Percentiles rank a stretch among this genome's conserved stretches.
Evolutionary conservation across 129 eudicot species (phyloP).

Genomic region (Flaveria linearis): DNA sequence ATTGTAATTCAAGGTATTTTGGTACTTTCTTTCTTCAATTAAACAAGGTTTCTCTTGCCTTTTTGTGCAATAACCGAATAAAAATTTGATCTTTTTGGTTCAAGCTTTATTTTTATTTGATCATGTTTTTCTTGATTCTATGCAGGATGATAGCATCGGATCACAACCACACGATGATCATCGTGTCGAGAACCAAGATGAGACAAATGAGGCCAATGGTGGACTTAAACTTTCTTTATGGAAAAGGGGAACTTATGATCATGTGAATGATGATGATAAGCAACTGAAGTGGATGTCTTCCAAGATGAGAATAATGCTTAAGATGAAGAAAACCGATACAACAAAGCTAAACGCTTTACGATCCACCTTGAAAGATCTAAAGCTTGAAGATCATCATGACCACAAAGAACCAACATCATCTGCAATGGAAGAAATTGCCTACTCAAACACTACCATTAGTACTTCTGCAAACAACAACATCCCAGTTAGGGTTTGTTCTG

Average conservation of each 20-base stretch:
- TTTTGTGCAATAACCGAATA: slow-evolving; percentile 12
- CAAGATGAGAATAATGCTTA: slow-evolving; percentile 66
- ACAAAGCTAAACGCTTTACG: slow-evolving; percentile 13
- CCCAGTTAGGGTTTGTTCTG: slow-evolving; percentile 82
- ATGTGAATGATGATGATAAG: slow-evolving; percentile 37
- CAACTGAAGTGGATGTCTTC: slow-evolving; percentile 70
- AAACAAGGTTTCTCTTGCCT: slow-evolving; percentile 10
- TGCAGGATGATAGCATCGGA: slow-evolving; percentile 50
- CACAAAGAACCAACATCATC: slow-evolving; percentile 38
- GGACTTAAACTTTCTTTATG: slow-evolving; percentile 61
- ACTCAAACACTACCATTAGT: slow-evolving; percentile 46
- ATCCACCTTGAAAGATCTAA: slow-evolving; percentile 5
- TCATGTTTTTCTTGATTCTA: slow-evolving; percentile 31
- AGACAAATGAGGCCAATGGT: slow-evolving; percentile 20
- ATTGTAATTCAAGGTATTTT: not conserved
- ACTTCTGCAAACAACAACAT: slow-evolving; percentile 33
- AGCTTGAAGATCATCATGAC: slow-evolving; percentile 37
- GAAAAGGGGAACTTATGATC: slow-evolving; percentile 48
- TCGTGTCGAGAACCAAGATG: slow-evolving; percentile 29
- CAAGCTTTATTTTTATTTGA: not conserved
- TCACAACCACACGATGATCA: slow-evolving; percentile 34
- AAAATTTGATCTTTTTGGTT: not conserved
- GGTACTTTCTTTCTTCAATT: not conserved
- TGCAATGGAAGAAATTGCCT: slow-evolving; percentile 47
- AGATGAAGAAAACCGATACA: slow-evolving; percentile 56